Evolutionary conservation across 495 filamentous ascomycete genomes (phyloP).

Genomic region (Aspergillus nidulans): DNA sequence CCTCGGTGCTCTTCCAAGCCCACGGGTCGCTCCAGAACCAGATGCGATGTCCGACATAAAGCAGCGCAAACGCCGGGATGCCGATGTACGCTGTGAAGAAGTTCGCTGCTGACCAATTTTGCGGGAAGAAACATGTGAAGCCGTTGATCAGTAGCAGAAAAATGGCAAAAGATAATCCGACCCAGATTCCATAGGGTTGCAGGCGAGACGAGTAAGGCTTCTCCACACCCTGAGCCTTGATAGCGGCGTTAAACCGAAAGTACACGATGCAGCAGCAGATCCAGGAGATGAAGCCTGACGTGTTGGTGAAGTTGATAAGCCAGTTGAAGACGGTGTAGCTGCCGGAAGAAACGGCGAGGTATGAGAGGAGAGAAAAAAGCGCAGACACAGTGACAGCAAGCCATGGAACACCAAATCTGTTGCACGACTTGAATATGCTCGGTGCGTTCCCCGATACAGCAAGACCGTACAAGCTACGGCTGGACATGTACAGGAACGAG

Average conservation of each 20-base stretch:
- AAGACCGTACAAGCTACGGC: slow-evolving; percentile 57
- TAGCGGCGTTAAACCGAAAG: slow-evolving; percentile 56
- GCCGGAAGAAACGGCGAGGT: slow-evolving; percentile 32
- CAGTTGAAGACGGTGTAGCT: slow-evolving; percentile 45
- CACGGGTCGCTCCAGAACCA: slow-evolving; percentile 47
- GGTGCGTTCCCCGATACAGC: slow-evolving; percentile 50
- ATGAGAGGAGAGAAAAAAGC: slow-evolving; percentile 33
- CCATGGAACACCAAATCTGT: slow-evolving; percentile 46
- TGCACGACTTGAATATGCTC: slow-evolving; percentile 45
- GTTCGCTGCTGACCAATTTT: slow-evolving; percentile 43
- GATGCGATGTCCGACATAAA: slow-evolving; percentile 52
- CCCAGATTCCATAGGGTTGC: slow-evolving; percentile 51
- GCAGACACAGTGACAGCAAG: slow-evolving; percentile 34
- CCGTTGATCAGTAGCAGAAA: slow-evolving; percentile 58
- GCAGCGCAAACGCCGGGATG: slow-evolving; percentile 52
- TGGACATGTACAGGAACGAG: slow-evolving; percentile 77
- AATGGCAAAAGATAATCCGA: slow-evolving; percentile 43
- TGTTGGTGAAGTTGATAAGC: slow-evolving; percentile 59
- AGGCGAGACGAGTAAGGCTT: slow-evolving; percentile 49
- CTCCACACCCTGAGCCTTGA: slow-evolving; percentile 46
- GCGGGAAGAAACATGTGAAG: slow-evolving; percentile 59
- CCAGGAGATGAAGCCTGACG: slow-evolving; percentile 59
- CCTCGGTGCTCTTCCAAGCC: slow-evolving; percentile 46
- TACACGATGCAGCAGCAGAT: slow-evolving; percentile 56
- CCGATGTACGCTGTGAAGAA: slow-evolving; percentile 64